These are phyloP conservation scores for Dichomitus squalens DNA, from an alignment of 1,284 basidiomycete genomes.

Conservation along the genomic window DNA sequence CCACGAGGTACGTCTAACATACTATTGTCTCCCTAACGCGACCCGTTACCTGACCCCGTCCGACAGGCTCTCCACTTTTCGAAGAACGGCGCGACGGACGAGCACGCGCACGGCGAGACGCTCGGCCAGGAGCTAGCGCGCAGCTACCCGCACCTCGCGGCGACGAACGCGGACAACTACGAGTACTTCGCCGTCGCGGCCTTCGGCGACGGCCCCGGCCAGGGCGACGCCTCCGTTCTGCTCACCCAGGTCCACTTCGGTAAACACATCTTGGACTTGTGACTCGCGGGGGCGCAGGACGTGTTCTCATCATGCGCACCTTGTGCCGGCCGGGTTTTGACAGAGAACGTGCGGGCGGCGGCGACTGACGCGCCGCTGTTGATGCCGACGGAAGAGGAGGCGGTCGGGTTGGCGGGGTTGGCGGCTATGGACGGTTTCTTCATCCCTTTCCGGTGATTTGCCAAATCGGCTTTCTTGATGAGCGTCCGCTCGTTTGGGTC, in stretches of 20 bases:
- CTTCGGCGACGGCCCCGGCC: background rate
- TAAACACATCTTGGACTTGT: slow-evolving; percentile 1
- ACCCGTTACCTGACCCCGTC: background rate
- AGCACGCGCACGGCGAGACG: slow-evolving; percentile 47
- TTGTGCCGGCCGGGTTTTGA: background rate
- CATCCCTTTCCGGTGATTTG: background rate
- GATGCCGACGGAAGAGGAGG: background rate
- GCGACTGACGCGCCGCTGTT: background rate
- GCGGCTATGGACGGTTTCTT: background rate
- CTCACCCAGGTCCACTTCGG: slow-evolving; percentile 3
- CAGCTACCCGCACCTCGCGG: slow-evolving; percentile 41
- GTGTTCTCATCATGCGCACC: no score
- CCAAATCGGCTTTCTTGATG: background rate
- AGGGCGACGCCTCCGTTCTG: background rate
- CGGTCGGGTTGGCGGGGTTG: background rate
- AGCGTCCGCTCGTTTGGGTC: background rate
- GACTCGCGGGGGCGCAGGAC: background rate
- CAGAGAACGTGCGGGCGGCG: background rate
- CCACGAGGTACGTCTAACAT: slow-evolving; percentile 29
- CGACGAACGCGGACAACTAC: slow-evolving; percentile 5
- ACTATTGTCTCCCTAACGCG: background rate
- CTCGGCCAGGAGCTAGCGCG: slow-evolving; percentile 41
- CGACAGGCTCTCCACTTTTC: slow-evolving; percentile 47
- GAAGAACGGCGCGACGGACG: slow-evolving; percentile 45
- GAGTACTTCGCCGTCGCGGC: slow-evolving; percentile 5